These are phyloP conservation scores for Suillus placidus DNA, from an alignment of 768 basidiomycete species.

Conservation along the genomic window DNA sequence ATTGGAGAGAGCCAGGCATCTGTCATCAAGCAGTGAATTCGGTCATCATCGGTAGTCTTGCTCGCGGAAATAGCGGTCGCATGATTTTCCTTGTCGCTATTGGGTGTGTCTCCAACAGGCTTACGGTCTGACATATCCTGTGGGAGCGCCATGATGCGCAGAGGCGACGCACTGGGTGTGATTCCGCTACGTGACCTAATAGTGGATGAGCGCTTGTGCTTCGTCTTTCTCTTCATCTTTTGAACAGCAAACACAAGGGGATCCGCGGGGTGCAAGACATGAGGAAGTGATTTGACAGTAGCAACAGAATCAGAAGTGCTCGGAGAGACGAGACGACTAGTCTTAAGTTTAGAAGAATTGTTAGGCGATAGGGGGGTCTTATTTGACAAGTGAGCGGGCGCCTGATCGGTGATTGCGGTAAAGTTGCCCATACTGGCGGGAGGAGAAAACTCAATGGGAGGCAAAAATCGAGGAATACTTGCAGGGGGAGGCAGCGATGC, in stretches of 20 bases:
- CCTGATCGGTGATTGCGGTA: conserved; percentile 11
- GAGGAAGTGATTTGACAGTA: background rate
- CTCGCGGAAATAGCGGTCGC: conserved; percentile 1
- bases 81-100: conserved; percentile 9
- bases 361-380: background rate
- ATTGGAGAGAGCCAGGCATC: conserved; percentile 13
- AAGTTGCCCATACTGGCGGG: conserved; percentile 13
- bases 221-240: conserved; percentile 6
- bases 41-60: background rate
- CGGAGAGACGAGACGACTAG: background rate
- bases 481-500: background rate
- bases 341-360: background rate
- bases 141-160: conserved; percentile 1
- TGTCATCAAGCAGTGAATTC: conserved; percentile 1
- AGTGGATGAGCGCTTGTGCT: conserved; percentile 12
- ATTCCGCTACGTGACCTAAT: conserved; percentile 15
- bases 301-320: background rate
- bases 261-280: background rate
- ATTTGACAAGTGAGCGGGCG: background rate
- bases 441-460: conserved; percentile 26
- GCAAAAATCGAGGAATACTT: conserved; percentile 10
- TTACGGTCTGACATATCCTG: conserved; percentile 1
- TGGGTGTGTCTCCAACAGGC: background rate
- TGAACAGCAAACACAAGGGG: conserved; percentile 9
- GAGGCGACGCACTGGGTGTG: conserved; percentile 12